Evolutionary conservation across 805 yeast genomes (phyloP).

Genomic region (Candida endomychidarum): DNA sequence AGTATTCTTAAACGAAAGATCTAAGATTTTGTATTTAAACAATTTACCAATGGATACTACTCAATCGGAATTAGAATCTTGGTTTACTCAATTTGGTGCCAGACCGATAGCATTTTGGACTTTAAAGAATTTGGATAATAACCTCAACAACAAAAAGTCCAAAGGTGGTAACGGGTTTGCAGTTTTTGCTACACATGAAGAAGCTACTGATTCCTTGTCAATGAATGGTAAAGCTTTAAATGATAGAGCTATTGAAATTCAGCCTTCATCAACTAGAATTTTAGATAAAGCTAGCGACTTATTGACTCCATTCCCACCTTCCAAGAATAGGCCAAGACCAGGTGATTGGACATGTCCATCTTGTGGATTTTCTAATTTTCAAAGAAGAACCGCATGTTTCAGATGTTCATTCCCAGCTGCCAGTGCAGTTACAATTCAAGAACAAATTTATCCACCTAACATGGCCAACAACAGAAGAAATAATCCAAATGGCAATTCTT

Average conservation of each 20-base stretch:
- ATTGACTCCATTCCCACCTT: slow-evolving; percentile 80
- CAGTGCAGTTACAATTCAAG: slow-evolving; percentile 68
- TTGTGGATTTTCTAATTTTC: slow-evolving; percentile 93
- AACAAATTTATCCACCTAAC: slow-evolving; percentile 44
- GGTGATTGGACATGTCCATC: slow-evolving; percentile 99
- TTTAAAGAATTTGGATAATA: slow-evolving; percentile 52
- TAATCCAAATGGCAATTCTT: slow-evolving; percentile 6
- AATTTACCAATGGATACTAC: slow-evolving; percentile 85
- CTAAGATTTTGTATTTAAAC: slow-evolving; percentile 76
- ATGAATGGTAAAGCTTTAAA: slow-evolving; percentile 77
- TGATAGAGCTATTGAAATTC: slow-evolving; percentile 78
- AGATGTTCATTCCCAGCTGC: slow-evolving; percentile 87
- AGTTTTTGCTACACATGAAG: slow-evolving; percentile 80
- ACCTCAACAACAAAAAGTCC: slow-evolving; percentile 25
- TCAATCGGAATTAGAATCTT: slow-evolving; percentile 83
- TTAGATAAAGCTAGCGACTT: slow-evolving; percentile 82
- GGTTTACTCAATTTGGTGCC: slow-evolving; percentile 88
- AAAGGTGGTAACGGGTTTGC: slow-evolving; percentile 70
- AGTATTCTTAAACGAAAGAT: slow-evolving; percentile 66
- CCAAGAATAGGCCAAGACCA: slow-evolving; percentile 85
- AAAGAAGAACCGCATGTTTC: slow-evolving; percentile 90
- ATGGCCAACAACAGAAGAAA: slow-evolving; percentile 12
- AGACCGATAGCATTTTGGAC: slow-evolving; percentile 91
- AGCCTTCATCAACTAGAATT: slow-evolving; percentile 77
- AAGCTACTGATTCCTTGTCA: slow-evolving; percentile 73